phyloP scores from a whole-genome alignment of 805 yeast species.

The Pichia nanzhaoensis region DNA sequence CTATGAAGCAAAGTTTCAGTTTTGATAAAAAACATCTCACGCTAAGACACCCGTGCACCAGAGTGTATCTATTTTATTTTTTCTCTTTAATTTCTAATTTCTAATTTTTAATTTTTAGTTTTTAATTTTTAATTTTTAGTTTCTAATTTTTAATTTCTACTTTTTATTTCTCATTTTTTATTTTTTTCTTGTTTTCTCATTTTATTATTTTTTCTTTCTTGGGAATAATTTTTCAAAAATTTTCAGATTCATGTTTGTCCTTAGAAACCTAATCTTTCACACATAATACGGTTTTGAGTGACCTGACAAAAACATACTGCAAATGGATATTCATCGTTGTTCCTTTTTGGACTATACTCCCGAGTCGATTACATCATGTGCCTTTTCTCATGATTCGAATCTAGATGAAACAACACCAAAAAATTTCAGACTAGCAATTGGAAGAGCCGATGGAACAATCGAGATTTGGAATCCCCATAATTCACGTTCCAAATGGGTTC shows the following conservation, averaged over 20 bases:
- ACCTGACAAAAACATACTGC: not conserved
- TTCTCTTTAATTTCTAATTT: no score
- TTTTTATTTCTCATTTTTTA: no score
- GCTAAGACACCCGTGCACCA: no score
- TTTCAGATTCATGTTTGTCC: not conserved
- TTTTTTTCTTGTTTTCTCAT: no score
- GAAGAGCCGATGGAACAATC: constrained; percentile 89
- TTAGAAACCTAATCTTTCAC: not conserved
- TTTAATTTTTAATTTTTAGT: no score
- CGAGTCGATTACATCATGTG: constrained; percentile 72
- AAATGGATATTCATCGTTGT: constrained; percentile 81
- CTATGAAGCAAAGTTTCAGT: no score
- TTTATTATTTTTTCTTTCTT: no score
- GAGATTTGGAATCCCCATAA: constrained; percentile 85
- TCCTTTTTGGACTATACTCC: constrained; percentile 87
- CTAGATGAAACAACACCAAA: constrained; percentile 37
- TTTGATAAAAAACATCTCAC: no score
- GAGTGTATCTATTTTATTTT: no score
- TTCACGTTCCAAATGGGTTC: constrained; percentile 62
- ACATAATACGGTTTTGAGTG: not conserved
- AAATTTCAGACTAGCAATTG: constrained; percentile 77
- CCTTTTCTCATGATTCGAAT: constrained; percentile 61
- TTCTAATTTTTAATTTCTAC: no score
- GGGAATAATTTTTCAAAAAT: not conserved
- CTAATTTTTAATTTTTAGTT: no score